Conservation (phyloP, 2,329 filamentous ascomycete genomes). For the Claviceps digitariae region DNA sequence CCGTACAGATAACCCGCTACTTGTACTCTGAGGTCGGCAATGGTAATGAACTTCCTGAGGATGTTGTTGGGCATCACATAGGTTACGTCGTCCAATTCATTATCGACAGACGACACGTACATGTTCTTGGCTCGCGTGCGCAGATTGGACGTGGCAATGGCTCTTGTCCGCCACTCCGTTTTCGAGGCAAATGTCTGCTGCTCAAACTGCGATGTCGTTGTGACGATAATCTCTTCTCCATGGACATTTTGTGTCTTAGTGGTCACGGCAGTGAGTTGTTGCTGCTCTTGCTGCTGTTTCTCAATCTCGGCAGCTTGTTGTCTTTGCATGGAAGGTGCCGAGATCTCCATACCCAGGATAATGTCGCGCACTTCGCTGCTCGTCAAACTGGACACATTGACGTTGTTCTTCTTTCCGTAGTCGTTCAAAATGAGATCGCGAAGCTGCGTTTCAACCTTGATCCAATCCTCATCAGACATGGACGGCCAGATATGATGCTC, state of each 20-base stretch:
- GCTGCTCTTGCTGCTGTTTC: slow-evolving; percentile 95
- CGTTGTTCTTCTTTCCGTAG: slow-evolving; percentile 99
- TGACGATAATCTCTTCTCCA: slow-evolving; percentile 95
- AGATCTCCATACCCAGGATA: slow-evolving; percentile 98
- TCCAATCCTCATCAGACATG: slow-evolving; percentile 91
- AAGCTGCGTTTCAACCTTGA: slow-evolving; percentile 96
- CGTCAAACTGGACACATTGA: slow-evolving; percentile 93
- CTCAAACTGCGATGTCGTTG: slow-evolving; percentile 95
- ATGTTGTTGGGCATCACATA: slow-evolving; percentile 99
- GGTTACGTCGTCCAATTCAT: slow-evolving; percentile 79
- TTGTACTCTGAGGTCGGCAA: slow-evolving; percentile 90
- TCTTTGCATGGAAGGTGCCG: slow-evolving; percentile 91
- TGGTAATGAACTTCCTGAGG: slow-evolving; percentile 94
- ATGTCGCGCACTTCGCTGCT: slow-evolving; percentile 96
- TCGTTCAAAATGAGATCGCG: slow-evolving; percentile 95
- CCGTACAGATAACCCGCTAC: slow-evolving; percentile 95
- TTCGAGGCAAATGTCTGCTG: slow-evolving; percentile 96
- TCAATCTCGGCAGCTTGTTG: slow-evolving; percentile 98
- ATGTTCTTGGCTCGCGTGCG: slow-evolving; percentile 94
- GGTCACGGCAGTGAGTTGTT: slow-evolving; percentile 90
- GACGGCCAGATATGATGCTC: slow-evolving; percentile 99
- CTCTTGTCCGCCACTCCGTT: slow-evolving; percentile 95
- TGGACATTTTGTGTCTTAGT: slow-evolving; percentile 97
- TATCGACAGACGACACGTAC: slow-evolving; percentile 93
- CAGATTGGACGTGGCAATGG: slow-evolving; percentile 91